Conservation (phyloP, 768 basidiomycete genomes). For the Mycena kentingensis region DNA sequence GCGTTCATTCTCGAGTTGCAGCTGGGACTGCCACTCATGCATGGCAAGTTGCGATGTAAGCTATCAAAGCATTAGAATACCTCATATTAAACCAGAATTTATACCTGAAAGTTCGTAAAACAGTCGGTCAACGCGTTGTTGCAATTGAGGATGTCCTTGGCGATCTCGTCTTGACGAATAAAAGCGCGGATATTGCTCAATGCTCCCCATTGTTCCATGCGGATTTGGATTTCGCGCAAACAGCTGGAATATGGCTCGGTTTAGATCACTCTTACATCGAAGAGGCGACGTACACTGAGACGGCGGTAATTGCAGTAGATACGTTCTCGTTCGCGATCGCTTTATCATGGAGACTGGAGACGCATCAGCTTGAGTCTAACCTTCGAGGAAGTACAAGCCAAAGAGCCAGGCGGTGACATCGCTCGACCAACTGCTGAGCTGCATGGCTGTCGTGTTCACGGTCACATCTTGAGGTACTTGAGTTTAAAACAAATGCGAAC, state of each 20-base stretch:
- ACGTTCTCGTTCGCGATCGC: constrained; percentile 32
- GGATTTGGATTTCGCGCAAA: constrained; percentile 37
- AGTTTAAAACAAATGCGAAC: constrained; percentile 30
- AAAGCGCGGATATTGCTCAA: constrained; percentile 44
- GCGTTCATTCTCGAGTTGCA: constrained; percentile 37
- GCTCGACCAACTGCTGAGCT: constrained; percentile 46
- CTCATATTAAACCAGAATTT: not conserved
- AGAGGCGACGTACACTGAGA: constrained; percentile 35
- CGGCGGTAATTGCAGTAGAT: constrained; percentile 33
- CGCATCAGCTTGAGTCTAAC: too few species aligned
- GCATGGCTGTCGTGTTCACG: constrained; percentile 37
- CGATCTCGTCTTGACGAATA: constrained; percentile 46
- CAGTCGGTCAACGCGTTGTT: constrained; percentile 49
- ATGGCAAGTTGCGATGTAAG: constrained; percentile 48
- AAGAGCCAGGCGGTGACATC: constrained; percentile 46
- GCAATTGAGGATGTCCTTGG: constrained; percentile 46
- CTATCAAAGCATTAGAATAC: constrained; percentile 28
- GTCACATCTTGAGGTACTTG: constrained; percentile 5
- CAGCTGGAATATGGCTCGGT: constrained; percentile 26
- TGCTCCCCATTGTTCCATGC: constrained; percentile 48
- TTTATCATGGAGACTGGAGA: too few species aligned
- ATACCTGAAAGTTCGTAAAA: constrained; percentile 51
- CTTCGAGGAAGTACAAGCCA: too few species aligned
- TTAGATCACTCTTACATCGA: not conserved
- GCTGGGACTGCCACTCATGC: constrained; percentile 50